Conservation (phyloP, 139 green algal species). For the Chloropicon primus region DNA sequence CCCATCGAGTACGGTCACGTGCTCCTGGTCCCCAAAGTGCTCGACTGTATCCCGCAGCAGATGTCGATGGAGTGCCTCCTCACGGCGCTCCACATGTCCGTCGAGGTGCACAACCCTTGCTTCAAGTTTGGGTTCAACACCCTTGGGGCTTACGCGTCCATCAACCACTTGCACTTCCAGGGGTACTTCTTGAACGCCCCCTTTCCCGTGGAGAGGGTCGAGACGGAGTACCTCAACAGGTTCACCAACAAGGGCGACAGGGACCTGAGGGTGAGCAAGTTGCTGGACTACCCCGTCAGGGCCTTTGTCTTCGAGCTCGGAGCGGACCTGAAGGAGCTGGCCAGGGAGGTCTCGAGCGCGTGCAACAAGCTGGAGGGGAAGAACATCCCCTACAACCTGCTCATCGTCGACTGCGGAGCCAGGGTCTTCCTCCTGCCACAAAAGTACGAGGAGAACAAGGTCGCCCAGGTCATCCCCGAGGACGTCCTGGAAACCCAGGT, state of each 20-base stretch:
- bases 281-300: constrained; percentile 72
- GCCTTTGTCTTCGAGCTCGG: constrained; percentile 77
- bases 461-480: constrained; percentile 35
- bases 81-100: constrained; percentile 77
- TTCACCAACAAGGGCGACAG: background rate
- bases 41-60: constrained; percentile 57
- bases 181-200: constrained; percentile 69
- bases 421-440: constrained; percentile 80
- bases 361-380: constrained; percentile 48
- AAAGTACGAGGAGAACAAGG: constrained; percentile 61
- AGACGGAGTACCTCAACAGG: background rate
- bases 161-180: constrained; percentile 99
- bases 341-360: constrained; percentile 39
- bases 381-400: constrained; percentile 93
- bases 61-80: constrained; percentile 43
- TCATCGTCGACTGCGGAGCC: constrained; percentile 74
- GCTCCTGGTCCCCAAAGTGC: constrained; percentile 78
- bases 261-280: constrained; percentile 34
- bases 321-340: constrained; percentile 37
- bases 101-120: constrained; percentile 71
- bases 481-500: constrained; percentile 40
- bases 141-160: constrained; percentile 90
- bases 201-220: constrained; percentile 70
- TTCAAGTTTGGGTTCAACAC: constrained; percentile 93
- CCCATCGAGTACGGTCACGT: constrained; percentile 99